Conservation (phyloP, 345 rosid genomes). For the Turnera subulata region DNA sequence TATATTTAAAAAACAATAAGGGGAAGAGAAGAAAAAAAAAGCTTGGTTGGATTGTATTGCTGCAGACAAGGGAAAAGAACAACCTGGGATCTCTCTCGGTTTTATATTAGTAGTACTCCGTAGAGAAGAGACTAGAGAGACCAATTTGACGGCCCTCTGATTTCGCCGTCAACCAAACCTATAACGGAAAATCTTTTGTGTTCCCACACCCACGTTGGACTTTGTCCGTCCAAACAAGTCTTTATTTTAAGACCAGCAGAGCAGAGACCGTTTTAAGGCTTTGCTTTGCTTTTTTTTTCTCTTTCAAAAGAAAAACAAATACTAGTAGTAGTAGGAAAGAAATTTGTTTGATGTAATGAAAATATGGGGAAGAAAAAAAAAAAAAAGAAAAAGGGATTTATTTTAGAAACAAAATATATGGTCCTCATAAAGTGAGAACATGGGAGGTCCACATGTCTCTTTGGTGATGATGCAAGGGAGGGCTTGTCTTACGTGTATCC, state of each 20-base stretch:
- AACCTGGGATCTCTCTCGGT: constrained; percentile 4
- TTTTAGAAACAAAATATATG: background rate
- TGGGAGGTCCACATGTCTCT: constrained; percentile 57
- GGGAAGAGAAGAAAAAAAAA: background rate
- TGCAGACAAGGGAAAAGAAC: constrained; percentile 30
- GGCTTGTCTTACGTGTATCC: constrained; percentile 52
- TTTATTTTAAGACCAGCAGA: no score
- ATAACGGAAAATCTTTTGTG: constrained; percentile 43
- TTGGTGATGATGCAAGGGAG: constrained; percentile 18
- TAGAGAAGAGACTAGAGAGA: background rate
- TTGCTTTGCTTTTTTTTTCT: background rate
- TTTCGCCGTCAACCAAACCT: constrained; percentile 42
- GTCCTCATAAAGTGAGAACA: background rate
- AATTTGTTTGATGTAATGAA: background rate
- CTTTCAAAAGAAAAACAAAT: no score
- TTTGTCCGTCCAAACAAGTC: no score
- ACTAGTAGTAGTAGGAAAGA: background rate
- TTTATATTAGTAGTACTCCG: constrained; percentile 29
- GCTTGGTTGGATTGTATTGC: background rate
- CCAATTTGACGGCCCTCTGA: constrained; percentile 38
- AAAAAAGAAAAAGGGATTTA: background rate
- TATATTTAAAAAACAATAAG: no score
- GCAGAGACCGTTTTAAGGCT: no score
- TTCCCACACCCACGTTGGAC: no score
- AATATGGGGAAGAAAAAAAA: background rate